Evolutionary conservation across 805 yeast species (phyloP).

Genomic region (Clavispora carvajalis): DNA sequence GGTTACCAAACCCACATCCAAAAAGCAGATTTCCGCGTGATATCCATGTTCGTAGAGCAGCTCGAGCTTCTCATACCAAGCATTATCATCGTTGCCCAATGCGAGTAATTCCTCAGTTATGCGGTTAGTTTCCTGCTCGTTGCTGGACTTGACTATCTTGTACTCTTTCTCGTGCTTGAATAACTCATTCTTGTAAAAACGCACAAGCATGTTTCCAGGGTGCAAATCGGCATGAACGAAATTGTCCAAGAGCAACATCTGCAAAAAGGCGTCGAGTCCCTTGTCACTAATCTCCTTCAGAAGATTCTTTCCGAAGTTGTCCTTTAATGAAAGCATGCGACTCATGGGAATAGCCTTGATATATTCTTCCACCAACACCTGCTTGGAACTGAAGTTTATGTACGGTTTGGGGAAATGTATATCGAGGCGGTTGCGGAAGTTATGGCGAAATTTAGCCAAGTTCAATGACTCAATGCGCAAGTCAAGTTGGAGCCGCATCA

Average conservation of each 20-base stretch:
- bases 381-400: conserved; percentile 56
- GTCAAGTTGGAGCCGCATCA: conserved; percentile 89
- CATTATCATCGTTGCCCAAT: conserved; percentile 29
- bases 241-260: conserved; percentile 89
- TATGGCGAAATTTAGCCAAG: conserved; percentile 61
- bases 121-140: conserved; percentile 43
- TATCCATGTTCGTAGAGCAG: conserved; percentile 52
- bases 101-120: conserved; percentile 38
- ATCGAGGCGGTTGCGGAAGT: conserved; percentile 54
- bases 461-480: conserved; percentile 85
- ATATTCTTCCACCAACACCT: conserved; percentile 80
- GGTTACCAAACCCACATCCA: conserved; percentile 92
- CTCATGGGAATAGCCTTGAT: conserved; percentile 82
- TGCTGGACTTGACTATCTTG: conserved; percentile 36
- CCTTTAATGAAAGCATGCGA: conserved; percentile 48
- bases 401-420: conserved; percentile 80
- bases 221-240: conserved; percentile 96
- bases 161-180: conserved; percentile 39
- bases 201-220: conserved; percentile 88
- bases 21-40: conserved; percentile 80
- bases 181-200: conserved; percentile 52
- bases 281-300: conserved; percentile 72
- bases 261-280: conserved; percentile 84
- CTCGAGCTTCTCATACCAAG: conserved; percentile 45
- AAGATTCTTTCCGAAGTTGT: conserved; percentile 43